Evolutionary conservation across 1,139 yeast genomes (phyloP).

Genomic region (Meyerozyma guilliermondii): DNA sequence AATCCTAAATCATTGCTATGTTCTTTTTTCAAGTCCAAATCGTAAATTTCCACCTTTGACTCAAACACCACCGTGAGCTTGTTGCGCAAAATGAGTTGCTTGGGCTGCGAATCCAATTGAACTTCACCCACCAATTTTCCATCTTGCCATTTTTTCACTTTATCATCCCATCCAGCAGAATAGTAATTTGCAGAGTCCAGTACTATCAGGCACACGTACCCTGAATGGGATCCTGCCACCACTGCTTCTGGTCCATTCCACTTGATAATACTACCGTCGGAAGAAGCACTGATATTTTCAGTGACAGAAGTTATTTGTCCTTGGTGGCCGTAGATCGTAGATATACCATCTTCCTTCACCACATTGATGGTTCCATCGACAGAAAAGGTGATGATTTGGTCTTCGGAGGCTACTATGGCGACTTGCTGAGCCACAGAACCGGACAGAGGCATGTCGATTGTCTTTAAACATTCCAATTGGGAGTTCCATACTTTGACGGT

Average conservation of each 20-base stretch:
- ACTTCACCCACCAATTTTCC: conserved; percentile 21
- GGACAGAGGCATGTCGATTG: conserved; percentile 32
- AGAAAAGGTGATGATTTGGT: conserved; percentile 61
- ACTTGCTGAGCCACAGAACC: conserved; percentile 52
- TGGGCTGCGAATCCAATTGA: conserved; percentile 59
- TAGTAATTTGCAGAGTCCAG: conserved; percentile 25
- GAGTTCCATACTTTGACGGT: conserved; percentile 63
- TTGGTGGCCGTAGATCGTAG: conserved; percentile 71
- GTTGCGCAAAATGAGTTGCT: conserved; percentile 33
- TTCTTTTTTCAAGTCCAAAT: conserved; percentile 15
- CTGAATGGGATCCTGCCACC: neutral
- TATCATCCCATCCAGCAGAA: conserved; percentile 88
- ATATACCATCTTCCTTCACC: conserved; percentile 42
- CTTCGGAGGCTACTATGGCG: conserved; percentile 65
- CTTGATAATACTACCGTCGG: conserved; percentile 68
- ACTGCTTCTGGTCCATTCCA: conserved; percentile 42
- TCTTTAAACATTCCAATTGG: conserved; percentile 17
- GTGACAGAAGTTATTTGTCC: conserved; percentile 58
- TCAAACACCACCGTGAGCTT: conserved; percentile 46
- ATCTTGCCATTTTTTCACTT: conserved; percentile 44
- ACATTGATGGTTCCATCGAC: conserved; percentile 68
- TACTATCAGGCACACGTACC: conserved; percentile 5
- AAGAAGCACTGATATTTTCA: conserved; percentile 61
- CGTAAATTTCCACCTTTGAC: conserved; percentile 32
- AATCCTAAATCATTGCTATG: conserved; percentile 22